Percentiles rank a stretch among this genome's conserved stretches.
Evolutionary conservation across 2,329 filamentous ascomycete genomes (phyloP).

Genomic region (Colletotrichum brevisporum): DNA sequence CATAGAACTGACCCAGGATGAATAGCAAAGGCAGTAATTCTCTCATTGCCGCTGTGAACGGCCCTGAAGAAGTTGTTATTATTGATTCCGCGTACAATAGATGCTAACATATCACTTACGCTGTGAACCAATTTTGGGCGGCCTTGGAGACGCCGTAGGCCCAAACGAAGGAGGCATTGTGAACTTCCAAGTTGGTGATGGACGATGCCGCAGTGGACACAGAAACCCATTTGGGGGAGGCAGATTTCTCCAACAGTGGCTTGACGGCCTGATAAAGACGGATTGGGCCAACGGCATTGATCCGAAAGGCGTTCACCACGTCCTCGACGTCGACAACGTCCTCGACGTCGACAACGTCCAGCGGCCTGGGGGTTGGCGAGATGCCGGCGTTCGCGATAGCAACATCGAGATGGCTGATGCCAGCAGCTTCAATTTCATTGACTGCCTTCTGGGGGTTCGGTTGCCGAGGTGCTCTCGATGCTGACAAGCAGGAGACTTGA

Average conservation of each 20-base stretch:
- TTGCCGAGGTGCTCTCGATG: conserved; percentile 47
- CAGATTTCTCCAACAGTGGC: conserved; percentile 49
- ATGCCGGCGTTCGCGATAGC: conserved; percentile 47
- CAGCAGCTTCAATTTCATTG: conserved; percentile 44
- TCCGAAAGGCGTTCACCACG: conserved; percentile 28
- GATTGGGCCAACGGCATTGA: conserved; percentile 45
- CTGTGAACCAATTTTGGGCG: conserved; percentile 49
- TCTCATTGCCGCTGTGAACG: conserved; percentile 14
- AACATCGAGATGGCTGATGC: conserved; percentile 49
- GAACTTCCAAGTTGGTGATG: conserved; percentile 41
- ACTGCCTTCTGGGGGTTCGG: conserved; percentile 48
- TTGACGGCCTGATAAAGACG: conserved; percentile 50
- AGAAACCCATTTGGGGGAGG: conserved; percentile 49
- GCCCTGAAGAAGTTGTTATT: background rate
- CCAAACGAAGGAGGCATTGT: conserved; percentile 38
- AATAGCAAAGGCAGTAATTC: conserved; percentile 32
- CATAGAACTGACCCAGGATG: conserved; percentile 44
- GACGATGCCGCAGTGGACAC: conserved; percentile 47
- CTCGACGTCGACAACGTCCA: background rate
- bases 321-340: conserved; percentile 1
- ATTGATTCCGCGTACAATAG: background rate
- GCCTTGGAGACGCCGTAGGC: conserved; percentile 50
- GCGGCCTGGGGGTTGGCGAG: background rate
- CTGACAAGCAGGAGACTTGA: conserved; percentile 49
- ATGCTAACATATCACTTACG: background rate